phyloP scores from a whole-genome alignment of 108 stramenopile species.

The Mediolabrus comicus region DNA sequence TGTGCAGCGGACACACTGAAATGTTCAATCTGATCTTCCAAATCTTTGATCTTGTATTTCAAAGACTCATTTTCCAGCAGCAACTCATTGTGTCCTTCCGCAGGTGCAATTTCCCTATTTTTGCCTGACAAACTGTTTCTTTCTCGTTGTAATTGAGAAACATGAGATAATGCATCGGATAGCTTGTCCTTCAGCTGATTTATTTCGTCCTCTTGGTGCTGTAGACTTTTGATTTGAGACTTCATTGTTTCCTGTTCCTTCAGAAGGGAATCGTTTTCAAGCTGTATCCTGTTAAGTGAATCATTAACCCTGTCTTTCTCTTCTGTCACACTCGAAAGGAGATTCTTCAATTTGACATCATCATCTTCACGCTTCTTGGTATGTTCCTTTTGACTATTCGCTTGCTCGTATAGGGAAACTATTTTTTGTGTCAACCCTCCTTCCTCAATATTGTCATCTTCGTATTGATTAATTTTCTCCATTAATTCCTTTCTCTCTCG shows the following conservation, averaged over 20 bases:
- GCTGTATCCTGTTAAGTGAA: not conserved
- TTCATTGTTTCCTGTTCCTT: conserved; percentile 5
- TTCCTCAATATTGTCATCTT: not conserved
- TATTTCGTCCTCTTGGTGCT: conserved; percentile 8
- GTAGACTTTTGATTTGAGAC: not conserved
- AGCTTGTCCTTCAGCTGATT: conserved; percentile 2
- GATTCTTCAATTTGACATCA: not conserved
- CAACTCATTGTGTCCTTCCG: conserved; percentile 4
- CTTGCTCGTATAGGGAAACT: not conserved
- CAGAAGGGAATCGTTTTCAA: not conserved
- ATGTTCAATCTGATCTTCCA: conserved; percentile 14
- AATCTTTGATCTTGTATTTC: conserved; percentile 12
- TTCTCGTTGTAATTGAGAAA: conserved; percentile 14
- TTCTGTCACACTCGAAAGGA: not conserved
- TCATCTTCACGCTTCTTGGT: not conserved
- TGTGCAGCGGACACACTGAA: not conserved
- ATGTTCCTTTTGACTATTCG: not conserved
- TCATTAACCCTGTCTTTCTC: not conserved
- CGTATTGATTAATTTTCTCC: not conserved
- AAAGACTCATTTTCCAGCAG: conserved; percentile 13
- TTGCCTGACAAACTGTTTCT: not conserved
- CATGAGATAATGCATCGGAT: not conserved
- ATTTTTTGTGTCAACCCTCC: not conserved
- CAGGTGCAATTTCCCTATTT: not conserved
- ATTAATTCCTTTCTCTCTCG: not conserved